Evolutionary conservation across 495 filamentous ascomycete genomes (phyloP), one percentile per base, ranked within the genome.

Genomic region (Bathelium albidoporum): DNA sequence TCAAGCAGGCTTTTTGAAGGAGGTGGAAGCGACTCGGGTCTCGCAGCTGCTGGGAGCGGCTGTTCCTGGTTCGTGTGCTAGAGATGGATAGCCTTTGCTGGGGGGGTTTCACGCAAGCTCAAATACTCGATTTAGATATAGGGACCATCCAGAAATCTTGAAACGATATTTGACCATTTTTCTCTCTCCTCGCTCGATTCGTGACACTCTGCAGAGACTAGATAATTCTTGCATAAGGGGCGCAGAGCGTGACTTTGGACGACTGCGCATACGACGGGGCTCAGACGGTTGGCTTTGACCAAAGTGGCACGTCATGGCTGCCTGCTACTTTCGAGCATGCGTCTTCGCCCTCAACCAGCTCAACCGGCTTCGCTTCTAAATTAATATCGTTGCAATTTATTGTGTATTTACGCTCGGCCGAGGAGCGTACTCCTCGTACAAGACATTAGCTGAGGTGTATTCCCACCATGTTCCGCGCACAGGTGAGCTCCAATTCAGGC

Each of bases 71-170:
- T 39, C 12, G 49, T 20, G 20, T 55, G 49, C 49, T 55, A 28
- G 49, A 55, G 49, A 55, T 24, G 4, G 43, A n/a, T n/a, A n/a
- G 49, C 49, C 5, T 39, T 39, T 39, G 34, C 5, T n/a, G 49
- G 5, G 12, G 24, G n/a, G 49, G 5, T 55, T 55, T 55, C 49
- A 55, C 16, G 49, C 5, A 24, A 55, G 49, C 20, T 26, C 49
- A 29, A 24, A 55, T 55, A 55, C 9, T 55, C 24, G 9, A 28
- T 55, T 55, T 55, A 28, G 49, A 29, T 55, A 16, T 55, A 29
- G 49, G 49, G 49, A 55, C 49, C 34, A 55, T 29, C 24, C 49
- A 55, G 49, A 55, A 55, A 55, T 55, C 49, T 55, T 55, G 24
- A 55, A 55, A n/a, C 20, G 9, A 55, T 26, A 55, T 29, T 11